phyloP scores from a whole-genome alignment of 345 rosid genomes.

The Stellera chamaejasme region DNA sequence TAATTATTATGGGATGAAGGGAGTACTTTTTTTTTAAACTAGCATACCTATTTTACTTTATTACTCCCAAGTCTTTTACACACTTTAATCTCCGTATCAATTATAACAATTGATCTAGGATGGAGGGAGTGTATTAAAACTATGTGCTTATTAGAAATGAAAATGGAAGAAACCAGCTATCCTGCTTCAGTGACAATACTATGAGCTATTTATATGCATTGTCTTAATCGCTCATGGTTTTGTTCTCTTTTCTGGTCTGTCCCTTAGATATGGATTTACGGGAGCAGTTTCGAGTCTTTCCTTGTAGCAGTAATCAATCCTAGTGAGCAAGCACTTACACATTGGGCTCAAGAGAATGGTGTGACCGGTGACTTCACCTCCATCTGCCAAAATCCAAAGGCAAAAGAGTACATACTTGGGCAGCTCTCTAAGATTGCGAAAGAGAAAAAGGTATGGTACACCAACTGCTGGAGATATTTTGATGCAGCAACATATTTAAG shows the following conservation, averaged over 20 bases:
- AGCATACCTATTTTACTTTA: no score
- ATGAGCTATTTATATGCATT: no score
- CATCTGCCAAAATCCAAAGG: conserved; percentile 54
- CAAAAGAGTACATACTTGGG: conserved; percentile 50
- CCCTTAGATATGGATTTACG: conserved; percentile 77
- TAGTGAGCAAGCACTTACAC: conserved; percentile 50
- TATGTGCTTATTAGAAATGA: no score
- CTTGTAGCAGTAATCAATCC: conserved; percentile 68
- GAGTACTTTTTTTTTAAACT: no score
- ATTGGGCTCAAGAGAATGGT: conserved; percentile 57
- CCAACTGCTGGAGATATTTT: not conserved
- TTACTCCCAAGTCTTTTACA: no score
- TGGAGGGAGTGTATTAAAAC: no score
- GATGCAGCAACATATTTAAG: not conserved
- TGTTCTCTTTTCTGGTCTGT: not conserved
- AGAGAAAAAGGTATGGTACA: conserved; percentile 55
- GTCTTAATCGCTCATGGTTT: no score
- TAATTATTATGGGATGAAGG: no score
- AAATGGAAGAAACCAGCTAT: no score
- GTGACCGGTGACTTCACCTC: conserved; percentile 46
- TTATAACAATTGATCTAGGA: no score
- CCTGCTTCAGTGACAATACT: no score
- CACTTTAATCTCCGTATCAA: no score
- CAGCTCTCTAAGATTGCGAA: conserved; percentile 60
- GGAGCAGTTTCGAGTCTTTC: conserved; percentile 80